Evolutionary conservation across 1,139 yeast genomes (phyloP).

Genomic region (Debaryomycetaceae sp.): DNA sequence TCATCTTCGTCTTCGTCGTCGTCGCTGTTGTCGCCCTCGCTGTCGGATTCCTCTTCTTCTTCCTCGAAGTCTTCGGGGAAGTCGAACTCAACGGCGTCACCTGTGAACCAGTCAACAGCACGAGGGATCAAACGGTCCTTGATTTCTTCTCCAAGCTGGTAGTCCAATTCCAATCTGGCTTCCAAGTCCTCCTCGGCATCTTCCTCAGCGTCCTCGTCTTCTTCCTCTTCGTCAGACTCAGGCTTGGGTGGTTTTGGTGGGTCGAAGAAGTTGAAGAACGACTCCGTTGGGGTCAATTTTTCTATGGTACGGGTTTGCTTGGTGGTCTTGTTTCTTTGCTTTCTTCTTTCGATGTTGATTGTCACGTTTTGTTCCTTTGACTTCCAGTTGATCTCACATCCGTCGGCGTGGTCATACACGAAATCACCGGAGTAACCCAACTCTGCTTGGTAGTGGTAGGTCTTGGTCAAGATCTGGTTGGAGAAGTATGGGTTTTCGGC

Average conservation of each 20-base stretch:
- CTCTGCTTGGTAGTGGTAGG: slow-evolving; percentile 92
- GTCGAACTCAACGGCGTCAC: slow-evolving; percentile 77
- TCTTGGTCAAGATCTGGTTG: slow-evolving; percentile 70
- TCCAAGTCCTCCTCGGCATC: slow-evolving; percentile 77
- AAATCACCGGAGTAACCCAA: slow-evolving; percentile 94
- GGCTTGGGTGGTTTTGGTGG: slow-evolving; percentile 79
- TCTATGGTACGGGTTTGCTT: slow-evolving; percentile 96
- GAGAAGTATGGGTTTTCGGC: slow-evolving; percentile 73
- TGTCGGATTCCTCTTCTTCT: slow-evolving; percentile 49
- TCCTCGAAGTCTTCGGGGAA: slow-evolving; percentile 44
- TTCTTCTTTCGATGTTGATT: slow-evolving; percentile 84
- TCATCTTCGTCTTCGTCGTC: slow-evolving; percentile 53
- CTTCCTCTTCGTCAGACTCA: slow-evolving; percentile 27
- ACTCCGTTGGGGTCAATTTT: slow-evolving; percentile 87
- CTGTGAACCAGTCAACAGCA: slow-evolving; percentile 98
- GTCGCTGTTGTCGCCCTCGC: slow-evolving; percentile 41
- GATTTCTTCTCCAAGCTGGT: slow-evolving; percentile 93
- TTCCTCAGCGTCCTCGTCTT: slow-evolving; percentile 47
- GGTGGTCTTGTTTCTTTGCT: slow-evolving; percentile 96
- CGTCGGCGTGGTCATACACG: slow-evolving; percentile 96
- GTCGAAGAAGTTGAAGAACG: slow-evolving; percentile 92
- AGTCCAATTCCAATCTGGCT: slow-evolving; percentile 84
- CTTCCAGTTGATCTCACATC: slow-evolving; percentile 81
- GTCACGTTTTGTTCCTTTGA: slow-evolving; percentile 82
- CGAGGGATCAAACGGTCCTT: slow-evolving; percentile 94